Percentiles rank a stretch among this genome's conserved stretches.
phyloP scores from a whole-genome alignment of 2,329 filamentous ascomycete genomes.

The Penicillium sp. region DNA sequence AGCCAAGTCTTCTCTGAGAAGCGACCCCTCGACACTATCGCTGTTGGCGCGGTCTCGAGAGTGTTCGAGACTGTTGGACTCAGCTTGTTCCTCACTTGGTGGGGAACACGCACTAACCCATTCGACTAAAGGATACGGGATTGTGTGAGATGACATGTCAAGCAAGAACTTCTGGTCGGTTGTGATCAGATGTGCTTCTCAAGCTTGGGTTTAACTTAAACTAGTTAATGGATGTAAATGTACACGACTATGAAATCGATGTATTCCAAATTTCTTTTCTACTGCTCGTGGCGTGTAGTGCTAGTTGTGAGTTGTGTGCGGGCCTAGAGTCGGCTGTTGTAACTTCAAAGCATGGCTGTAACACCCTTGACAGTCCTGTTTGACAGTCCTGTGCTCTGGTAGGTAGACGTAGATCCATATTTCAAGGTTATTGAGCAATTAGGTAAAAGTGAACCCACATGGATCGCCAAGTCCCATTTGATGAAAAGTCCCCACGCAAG shows the following conservation, averaged over 20 bases:
- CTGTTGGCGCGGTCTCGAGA: constrained; percentile 79
- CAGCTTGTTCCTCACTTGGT: constrained; percentile 91
- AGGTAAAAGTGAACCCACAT: constrained; percentile 5
- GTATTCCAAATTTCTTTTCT: background rate
- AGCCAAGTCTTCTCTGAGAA: constrained; percentile 87
- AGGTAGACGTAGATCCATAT: background rate
- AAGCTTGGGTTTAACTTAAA: background rate
- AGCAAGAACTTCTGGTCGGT: constrained; percentile 13
- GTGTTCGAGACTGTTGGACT: constrained; percentile 91
- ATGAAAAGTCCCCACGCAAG: background rate
- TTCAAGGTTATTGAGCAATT: background rate
- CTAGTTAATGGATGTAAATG: constrained; percentile 8
- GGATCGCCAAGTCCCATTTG: background rate
- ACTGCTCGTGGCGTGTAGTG: too few relatives aligned
- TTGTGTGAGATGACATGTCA: background rate
- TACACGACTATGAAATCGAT: constrained; percentile 7
- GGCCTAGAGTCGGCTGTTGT: background rate
- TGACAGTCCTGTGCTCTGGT: background rate
- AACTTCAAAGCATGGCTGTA: background rate
- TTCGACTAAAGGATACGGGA: constrained; percentile 64
- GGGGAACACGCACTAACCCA: constrained; percentile 92
- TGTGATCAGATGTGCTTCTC: background rate
- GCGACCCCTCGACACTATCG: constrained; percentile 85
- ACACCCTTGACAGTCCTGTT: background rate
- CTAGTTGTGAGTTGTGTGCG: too few relatives aligned